Evolutionary conservation across 441 rosid genomes (phyloP).

Genomic region (Erodium chrysanthum): DNA sequence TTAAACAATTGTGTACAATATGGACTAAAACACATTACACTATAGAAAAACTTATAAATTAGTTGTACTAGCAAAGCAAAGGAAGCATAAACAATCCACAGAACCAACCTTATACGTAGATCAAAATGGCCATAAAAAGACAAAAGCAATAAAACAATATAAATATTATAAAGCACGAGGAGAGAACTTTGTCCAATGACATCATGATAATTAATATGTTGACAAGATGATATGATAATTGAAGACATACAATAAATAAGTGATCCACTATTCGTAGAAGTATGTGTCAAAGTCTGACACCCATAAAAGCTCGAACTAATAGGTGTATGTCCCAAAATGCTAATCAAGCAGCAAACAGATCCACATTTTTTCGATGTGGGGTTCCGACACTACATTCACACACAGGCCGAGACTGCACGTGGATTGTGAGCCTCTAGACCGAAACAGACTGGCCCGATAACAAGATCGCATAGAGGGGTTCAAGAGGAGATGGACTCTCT

Average conservation of each 20-base stretch:
- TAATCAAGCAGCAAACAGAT: too few species aligned
- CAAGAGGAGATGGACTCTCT: too few species aligned
- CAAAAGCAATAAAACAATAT: background rate
- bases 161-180: background rate
- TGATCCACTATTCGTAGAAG: background rate
- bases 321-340: too few species aligned
- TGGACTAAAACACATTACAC: background rate
- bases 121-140: background rate
- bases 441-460: too few species aligned
- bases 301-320: too few species aligned
- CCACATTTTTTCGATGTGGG: too few species aligned
- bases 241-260: background rate
- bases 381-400: too few species aligned
- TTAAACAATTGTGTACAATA: background rate
- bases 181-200: background rate
- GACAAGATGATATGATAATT: background rate
- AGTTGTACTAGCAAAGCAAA: background rate
- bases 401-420: too few species aligned
- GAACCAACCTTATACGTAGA: background rate
- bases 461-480: too few species aligned
- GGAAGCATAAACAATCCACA: background rate
- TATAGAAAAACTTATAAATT: background rate
- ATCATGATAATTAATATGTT: background rate
- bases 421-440: too few species aligned
- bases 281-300: background rate